Conservation (phyloP, 2,329 filamentous ascomycete species). For the Fusarium vanettenii region DNA sequence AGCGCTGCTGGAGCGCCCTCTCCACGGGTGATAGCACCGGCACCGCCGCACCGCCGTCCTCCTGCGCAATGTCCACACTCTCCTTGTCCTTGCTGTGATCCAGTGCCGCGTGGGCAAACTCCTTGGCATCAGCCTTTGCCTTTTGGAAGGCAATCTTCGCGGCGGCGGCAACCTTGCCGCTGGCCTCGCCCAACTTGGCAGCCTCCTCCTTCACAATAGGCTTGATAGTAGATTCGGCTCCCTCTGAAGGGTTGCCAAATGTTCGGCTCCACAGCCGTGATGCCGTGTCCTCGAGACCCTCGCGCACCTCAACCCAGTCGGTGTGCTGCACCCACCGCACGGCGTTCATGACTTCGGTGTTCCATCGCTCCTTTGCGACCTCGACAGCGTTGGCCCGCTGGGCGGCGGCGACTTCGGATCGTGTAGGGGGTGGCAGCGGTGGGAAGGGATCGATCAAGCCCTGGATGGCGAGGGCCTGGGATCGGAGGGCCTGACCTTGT, state of each 20-base stretch:
- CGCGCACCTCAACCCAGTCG: constrained; percentile 73
- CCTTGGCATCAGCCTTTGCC: constrained; percentile 45
- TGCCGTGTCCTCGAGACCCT: constrained; percentile 64
- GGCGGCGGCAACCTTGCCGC: constrained; percentile 46
- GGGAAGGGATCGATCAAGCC: constrained; percentile 62
- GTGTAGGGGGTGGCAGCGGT: constrained; percentile 60
- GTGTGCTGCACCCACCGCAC: constrained; percentile 74
- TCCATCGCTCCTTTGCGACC: constrained; percentile 81
- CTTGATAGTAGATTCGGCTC: constrained; percentile 44
- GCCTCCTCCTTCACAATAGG: constrained; percentile 50
- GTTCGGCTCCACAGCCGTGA: constrained; percentile 58
- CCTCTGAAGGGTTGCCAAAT: constrained; percentile 49
- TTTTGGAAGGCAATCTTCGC: constrained; percentile 51
- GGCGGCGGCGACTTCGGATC: constrained; percentile 62
- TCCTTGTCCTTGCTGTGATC: constrained; percentile 50
- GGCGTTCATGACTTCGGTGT: constrained; percentile 75
- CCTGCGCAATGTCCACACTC: constrained; percentile 49
- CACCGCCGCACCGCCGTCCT: constrained; percentile 46
- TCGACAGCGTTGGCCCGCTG: constrained; percentile 70
- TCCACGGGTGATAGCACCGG: constrained; percentile 54
- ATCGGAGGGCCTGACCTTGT: constrained; percentile 67
- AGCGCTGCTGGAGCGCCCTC: constrained; percentile 64
- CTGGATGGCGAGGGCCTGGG: constrained; percentile 66
- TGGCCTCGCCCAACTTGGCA: constrained; percentile 34
- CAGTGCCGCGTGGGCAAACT: constrained; percentile 31